phyloP scores from a whole-genome alignment of 441 rosid species.

The Jatropha podagrica region DNA sequence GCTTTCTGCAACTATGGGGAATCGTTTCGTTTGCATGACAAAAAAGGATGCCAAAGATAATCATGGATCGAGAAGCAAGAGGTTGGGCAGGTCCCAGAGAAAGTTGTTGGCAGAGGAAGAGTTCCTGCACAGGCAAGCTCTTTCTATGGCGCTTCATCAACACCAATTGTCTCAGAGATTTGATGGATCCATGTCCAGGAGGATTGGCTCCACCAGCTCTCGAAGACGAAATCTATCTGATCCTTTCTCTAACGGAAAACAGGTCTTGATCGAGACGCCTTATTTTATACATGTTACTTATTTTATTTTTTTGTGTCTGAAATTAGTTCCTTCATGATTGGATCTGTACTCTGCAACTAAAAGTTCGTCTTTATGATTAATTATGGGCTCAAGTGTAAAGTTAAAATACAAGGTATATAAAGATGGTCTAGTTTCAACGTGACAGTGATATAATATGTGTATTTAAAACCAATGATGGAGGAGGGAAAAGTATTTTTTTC shows the following conservation, averaged over 20 bases:
- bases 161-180: constrained; percentile 88
- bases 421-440: constrained; percentile 12
- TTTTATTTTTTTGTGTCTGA: background rate
- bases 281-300: background rate
- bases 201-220: constrained; percentile 84
- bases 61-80: constrained; percentile 58
- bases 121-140: constrained; percentile 63
- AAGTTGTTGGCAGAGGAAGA: constrained; percentile 65
- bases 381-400: constrained; percentile 11
- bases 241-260: constrained; percentile 69
- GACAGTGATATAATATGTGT: constrained; percentile 19
- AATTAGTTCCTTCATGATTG: background rate
- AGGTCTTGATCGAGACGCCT: constrained; percentile 35
- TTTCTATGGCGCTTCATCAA: constrained; percentile 81
- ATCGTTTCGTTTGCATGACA: constrained; percentile 49
- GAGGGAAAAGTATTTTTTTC: constrained; percentile 19
- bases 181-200: constrained; percentile 98
- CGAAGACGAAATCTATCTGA: constrained; percentile 62
- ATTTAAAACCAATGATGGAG: constrained; percentile 13
- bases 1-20: constrained; percentile 44
- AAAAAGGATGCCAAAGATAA: constrained; percentile 48
- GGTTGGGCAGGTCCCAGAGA: constrained; percentile 71
- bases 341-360: constrained; percentile 29
- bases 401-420: constrained; percentile 24
- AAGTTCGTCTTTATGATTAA: background rate